A percentile compares a stretch with the other conserved stretches of the same genome.
Evolutionary conservation across 495 filamentous ascomycete species (phyloP).

Genomic region (Penicillium egyptiacum): DNA sequence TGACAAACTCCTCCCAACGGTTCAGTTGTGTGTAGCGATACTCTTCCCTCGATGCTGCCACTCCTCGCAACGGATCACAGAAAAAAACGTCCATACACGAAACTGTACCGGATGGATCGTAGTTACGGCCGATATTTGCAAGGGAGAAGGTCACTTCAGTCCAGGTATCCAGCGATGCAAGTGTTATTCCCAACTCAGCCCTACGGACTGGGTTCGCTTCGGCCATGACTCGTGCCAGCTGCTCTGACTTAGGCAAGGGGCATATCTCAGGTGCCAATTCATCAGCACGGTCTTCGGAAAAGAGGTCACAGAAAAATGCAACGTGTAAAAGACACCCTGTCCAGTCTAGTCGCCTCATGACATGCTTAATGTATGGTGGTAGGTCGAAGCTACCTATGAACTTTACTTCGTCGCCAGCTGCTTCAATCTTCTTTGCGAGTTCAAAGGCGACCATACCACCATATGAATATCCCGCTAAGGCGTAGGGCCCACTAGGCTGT

Average conservation of each 20-base stretch:
- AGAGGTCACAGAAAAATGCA: neutral
- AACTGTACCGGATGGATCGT: slow-evolving; percentile 42
- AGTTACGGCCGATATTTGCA: slow-evolving; percentile 18
- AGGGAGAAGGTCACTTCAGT: neutral
- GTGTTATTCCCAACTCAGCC: neutral
- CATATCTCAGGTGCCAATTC: neutral
- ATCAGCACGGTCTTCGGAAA: neutral
- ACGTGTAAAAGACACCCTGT: neutral
- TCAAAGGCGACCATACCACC: slow-evolving; percentile 55
- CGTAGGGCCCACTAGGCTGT: slow-evolving; percentile 53
- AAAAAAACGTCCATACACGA: slow-evolving; percentile 46
- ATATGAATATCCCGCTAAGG: slow-evolving; percentile 51
- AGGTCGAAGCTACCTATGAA: neutral
- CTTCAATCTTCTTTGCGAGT: slow-evolving; percentile 33
- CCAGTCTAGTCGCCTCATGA: neutral
- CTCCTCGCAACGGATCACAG: slow-evolving; percentile 35
- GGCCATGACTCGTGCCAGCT: neutral
- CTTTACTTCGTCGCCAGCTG: neutral
- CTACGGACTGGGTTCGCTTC: neutral
- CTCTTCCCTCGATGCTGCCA: slow-evolving; percentile 33
- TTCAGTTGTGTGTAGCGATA: slow-evolving; percentile 36
- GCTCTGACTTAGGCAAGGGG: neutral
- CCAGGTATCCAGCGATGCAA: neutral
- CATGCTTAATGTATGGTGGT: neutral
- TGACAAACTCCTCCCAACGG: slow-evolving; percentile 38